phyloP scores from a whole-genome alignment of 352 stramenopile genomes.

The Phytophthora sojae region DNA sequence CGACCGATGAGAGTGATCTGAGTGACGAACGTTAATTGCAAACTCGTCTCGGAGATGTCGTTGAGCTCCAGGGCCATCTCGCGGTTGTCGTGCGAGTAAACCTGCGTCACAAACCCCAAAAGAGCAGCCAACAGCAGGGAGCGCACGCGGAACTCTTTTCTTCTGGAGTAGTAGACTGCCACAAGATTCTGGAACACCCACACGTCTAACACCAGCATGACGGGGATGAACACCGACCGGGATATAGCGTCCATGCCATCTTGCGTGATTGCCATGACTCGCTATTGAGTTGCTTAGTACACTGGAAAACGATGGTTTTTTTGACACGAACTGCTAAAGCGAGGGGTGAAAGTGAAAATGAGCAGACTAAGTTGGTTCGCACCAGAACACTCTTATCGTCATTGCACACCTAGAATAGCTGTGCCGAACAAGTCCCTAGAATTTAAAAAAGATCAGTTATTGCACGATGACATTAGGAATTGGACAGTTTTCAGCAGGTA shows the following conservation, averaged over 20 bases:
- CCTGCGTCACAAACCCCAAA: slow-evolving; percentile 26
- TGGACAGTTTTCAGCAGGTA: too few species aligned
- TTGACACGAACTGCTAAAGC: too few species aligned
- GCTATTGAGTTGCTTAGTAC: too few species aligned
- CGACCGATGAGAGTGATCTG: slow-evolving; percentile 42
- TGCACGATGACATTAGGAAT: too few species aligned
- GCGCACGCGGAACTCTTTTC: slow-evolving; percentile 15
- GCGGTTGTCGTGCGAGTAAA: slow-evolving; percentile 25
- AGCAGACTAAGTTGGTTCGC: too few species aligned
- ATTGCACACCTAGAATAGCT: too few species aligned
- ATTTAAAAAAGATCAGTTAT: too few species aligned
- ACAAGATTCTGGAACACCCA: slow-evolving; percentile 21
- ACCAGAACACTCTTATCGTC: too few species aligned
- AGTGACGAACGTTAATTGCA: slow-evolving; percentile 38
- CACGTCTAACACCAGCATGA: slow-evolving; percentile 23
- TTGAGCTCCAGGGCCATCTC: slow-evolving; percentile 27
- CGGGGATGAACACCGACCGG: slow-evolving; percentile 11
- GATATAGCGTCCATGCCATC: slow-evolving; percentile 10
- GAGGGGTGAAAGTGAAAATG: too few species aligned
- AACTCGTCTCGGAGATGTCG: slow-evolving; percentile 40
- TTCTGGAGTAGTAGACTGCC: slow-evolving; percentile 24
- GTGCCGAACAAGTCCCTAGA: too few species aligned
- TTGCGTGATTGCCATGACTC: slow-evolving; percentile 7
- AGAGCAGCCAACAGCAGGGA: slow-evolving; percentile 25
- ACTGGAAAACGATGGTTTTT: too few species aligned